Base-by-base conservation (phyloP, 2,329 filamentous ascomycete species). In the Pseudocercospora pini-densiflorae region DNA sequence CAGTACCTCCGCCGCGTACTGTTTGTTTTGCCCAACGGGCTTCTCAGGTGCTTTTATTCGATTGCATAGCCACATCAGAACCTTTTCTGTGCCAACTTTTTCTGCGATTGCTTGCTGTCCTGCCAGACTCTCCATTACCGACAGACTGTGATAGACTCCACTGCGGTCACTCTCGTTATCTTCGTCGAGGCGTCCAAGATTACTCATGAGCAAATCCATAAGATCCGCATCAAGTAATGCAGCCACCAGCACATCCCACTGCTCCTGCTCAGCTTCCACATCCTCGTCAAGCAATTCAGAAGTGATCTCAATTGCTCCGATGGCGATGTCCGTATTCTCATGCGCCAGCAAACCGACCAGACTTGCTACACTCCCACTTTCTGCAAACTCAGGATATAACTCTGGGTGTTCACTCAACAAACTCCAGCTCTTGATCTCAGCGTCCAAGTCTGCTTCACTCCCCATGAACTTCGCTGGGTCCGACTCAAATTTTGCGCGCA, bases 281-380 rank as follows among this genome's bases (percentile, higher is more conserved):
- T 98, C 94, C 77, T 99, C 94, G 74, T 98, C 95, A 14, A 93
- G 96, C 71, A 98, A 82, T 81, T 99, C 95, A 63, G 88, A 90
- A 59, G 99, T 88, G 55, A 97, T 92, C 81, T 98, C 92, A 59
- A 97, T 89, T 0, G 91, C 92, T 69, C 91, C 92, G 73, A 98
- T 97, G 10, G 95, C 93, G 70, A 99, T 96, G 76, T 99, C 95
- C 0, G 94, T 94, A 77, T 99, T 99, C 74, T 99, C 95, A 77
- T 99, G 95, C 16, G 94, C 90, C 58, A 99, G 82, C 61, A 99
- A 80, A 1, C 90, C 88, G 1, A 97, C 92, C 59, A 99, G 80
- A 62, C 90, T 94, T 4, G 81, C 87, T 0, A 89, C 88, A 21
- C 92, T 91, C 31, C 70, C 74, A 60, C 93, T 83, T 71, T 88